These are phyloP conservation scores for Tricharina praecox DNA, from an alignment of 495 filamentous ascomycete species.

Conservation along the genomic window DNA sequence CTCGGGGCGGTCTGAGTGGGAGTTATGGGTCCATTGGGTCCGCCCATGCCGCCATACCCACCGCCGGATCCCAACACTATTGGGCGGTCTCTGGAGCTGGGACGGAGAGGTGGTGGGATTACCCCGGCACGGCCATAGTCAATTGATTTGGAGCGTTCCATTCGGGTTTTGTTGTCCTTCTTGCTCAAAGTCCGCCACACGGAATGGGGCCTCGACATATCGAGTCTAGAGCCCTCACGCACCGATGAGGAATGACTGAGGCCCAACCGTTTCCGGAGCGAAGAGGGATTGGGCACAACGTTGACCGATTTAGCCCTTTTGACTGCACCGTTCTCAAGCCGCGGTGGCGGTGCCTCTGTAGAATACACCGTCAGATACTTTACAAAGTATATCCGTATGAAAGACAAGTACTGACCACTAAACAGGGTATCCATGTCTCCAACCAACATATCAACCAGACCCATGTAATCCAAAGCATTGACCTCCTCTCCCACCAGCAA, in stretches of 20 bases:
- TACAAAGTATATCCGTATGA: constrained; percentile 17
- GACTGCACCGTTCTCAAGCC: constrained; percentile 11
- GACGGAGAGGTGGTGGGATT: background rate
- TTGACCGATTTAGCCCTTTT: constrained; percentile 19
- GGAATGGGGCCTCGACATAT: constrained; percentile 46
- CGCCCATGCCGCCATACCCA: no score
- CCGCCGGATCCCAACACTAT: no score
- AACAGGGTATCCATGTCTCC: constrained; percentile 85
- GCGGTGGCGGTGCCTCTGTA: constrained; percentile 37
- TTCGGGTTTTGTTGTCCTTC: constrained; percentile 35
- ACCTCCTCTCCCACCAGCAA: constrained; percentile 55
- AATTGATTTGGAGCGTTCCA: constrained; percentile 65
- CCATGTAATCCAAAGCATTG: constrained; percentile 67
- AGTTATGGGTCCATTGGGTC: no score
- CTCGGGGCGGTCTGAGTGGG: background rate
- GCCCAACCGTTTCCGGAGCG: constrained; percentile 20
- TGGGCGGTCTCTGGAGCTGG: background rate
- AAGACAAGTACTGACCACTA: constrained; percentile 42
- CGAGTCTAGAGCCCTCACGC: constrained; percentile 64
- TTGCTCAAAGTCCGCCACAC: constrained; percentile 86
- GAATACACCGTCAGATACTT: constrained; percentile 15
- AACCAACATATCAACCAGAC: constrained; percentile 76
- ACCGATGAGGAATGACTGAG: constrained; percentile 55
- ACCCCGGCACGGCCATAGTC: constrained; percentile 40
- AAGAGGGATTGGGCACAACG: constrained; percentile 12